A percentile compares a stretch with the other conserved stretches of the same genome.
Evolutionary conservation across 352 stramenopile species (phyloP).

Genomic region (Phytopythium delawarense): DNA sequence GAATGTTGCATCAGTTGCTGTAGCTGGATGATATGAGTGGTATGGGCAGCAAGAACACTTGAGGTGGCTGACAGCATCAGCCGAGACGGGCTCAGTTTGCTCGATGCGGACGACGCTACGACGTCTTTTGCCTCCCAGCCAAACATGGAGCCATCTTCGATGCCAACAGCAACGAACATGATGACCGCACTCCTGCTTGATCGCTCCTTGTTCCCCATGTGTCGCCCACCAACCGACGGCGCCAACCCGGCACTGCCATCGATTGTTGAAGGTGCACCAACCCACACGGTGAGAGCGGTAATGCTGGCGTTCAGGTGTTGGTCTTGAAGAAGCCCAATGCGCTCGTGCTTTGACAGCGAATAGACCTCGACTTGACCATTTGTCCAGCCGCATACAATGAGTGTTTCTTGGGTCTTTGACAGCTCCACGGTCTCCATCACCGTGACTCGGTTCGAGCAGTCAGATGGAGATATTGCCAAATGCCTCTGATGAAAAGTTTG

Average conservation of each 20-base stretch:
- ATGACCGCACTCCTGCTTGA: not conserved
- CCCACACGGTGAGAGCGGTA: constrained; percentile 19
- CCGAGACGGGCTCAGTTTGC: constrained; percentile 1
- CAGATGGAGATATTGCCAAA: not conserved
- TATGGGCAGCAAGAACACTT: constrained; percentile 26
- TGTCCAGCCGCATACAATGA: constrained; percentile 50
- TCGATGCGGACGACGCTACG: not conserved
- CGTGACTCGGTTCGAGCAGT: constrained; percentile 8
- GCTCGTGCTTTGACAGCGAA: constrained; percentile 10
- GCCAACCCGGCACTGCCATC: not conserved
- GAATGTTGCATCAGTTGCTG: constrained; percentile 3
- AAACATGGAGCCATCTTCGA: constrained; percentile 35
- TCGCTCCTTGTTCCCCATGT: not conserved
- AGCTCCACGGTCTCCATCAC: constrained; percentile 17
- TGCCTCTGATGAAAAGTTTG: not conserved
- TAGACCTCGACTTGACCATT: constrained; percentile 45
- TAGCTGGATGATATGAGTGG: constrained; percentile 45
- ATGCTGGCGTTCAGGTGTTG: constrained; percentile 33
- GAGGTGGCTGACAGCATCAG: constrained; percentile 22
- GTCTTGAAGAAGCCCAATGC: constrained; percentile 42
- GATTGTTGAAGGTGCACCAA: not conserved
- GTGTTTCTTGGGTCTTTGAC: constrained; percentile 4
- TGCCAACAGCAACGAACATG: constrained; percentile 27
- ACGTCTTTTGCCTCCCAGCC: constrained; percentile 23
- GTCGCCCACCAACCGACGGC: not conserved